Evolutionary conservation across 768 basidiomycete genomes (phyloP), one percentile per base, ranked within the genome.

Genomic region (Rhizopogon vulgaris): DNA sequence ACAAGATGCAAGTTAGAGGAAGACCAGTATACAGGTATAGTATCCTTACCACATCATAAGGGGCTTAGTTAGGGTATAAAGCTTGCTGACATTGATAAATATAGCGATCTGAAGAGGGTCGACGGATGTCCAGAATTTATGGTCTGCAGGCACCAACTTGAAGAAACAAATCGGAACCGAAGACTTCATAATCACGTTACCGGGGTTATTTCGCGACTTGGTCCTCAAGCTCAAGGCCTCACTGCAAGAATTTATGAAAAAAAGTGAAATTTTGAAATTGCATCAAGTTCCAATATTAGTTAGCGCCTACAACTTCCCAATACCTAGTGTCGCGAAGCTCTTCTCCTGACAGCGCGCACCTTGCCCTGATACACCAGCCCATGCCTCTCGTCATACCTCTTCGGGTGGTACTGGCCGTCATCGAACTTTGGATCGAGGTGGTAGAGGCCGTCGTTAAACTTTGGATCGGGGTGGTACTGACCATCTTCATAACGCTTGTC

Each of bases 401-500:
- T 53, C 25, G 48, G 38, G 38, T 53, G 49, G 22, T 53, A 53
- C 47, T 30, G 37, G 18, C 52, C 52, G 8, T 52, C 45, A 8
- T 52, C 46, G 15, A 38, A n/a, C 7, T 28, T 27, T 42, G 52
- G 27, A 45, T 58, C 25, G 43, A 52, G 8, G 38, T 58, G 15
- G 53, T 54, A 38, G 24, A 36, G 17, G 1, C 41, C 34, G 11
- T 25, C 43, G 18, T 41, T 32, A 17, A 22, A 30, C 28, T 4
- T 45, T 9, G 49, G 30, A 34, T 30, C 28, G 6, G 49, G 41
- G 41, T 50, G 27, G 14, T 47, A 47, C 17, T 12, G 17, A 10
- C 42, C 49, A 15, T 50, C 28, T 12, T 50, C 49, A 14, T n/a
- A 46, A 18, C 38, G 25, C 18, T 43, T 51, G 14, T 15, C 49